phyloP scores from a whole-genome alignment of 352 stramenopile genomes.

The Phytopythium cucurbitacearum region DNA sequence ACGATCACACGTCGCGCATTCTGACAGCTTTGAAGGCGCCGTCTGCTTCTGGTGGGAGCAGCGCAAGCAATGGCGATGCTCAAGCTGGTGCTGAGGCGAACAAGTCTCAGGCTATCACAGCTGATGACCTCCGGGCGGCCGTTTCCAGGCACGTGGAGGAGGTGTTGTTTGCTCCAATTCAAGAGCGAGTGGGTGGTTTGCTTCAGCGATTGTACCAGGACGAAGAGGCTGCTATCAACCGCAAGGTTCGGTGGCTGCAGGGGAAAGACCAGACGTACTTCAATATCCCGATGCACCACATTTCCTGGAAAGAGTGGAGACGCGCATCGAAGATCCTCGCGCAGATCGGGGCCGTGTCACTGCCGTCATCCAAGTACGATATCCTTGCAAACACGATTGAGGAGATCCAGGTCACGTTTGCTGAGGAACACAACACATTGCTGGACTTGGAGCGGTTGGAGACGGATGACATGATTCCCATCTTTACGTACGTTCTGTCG shows the following conservation, averaged over 20 bases:
- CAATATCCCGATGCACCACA: constrained; percentile 78
- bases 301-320: constrained; percentile 85
- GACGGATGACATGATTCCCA: constrained; percentile 84
- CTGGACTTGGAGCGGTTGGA: constrained; percentile 52
- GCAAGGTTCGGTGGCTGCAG: constrained; percentile 85
- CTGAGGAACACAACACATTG: constrained; percentile 63
- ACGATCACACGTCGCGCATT: constrained; percentile 59
- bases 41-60: constrained; percentile 17
- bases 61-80: constrained; percentile 5
- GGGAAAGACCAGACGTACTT: constrained; percentile 90
- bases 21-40: constrained; percentile 46
- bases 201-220: constrained; percentile 65
- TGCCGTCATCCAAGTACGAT: constrained; percentile 79
- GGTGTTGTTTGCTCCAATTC: constrained; percentile 60
- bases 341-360: constrained; percentile 38
- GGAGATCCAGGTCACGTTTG: constrained; percentile 73
- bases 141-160: constrained; percentile 82
- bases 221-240: constrained; percentile 75
- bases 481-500: constrained; percentile 87
- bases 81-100: neutral
- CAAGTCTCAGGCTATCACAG: constrained; percentile 30
- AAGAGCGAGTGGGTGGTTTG: constrained; percentile 52
- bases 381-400: constrained; percentile 68
- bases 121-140: constrained; percentile 47
- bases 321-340: constrained; percentile 67